Evolutionary conservation across 176 grass and related monocot species (phyloP).

Genomic region (Oryza rufipogon): DNA sequence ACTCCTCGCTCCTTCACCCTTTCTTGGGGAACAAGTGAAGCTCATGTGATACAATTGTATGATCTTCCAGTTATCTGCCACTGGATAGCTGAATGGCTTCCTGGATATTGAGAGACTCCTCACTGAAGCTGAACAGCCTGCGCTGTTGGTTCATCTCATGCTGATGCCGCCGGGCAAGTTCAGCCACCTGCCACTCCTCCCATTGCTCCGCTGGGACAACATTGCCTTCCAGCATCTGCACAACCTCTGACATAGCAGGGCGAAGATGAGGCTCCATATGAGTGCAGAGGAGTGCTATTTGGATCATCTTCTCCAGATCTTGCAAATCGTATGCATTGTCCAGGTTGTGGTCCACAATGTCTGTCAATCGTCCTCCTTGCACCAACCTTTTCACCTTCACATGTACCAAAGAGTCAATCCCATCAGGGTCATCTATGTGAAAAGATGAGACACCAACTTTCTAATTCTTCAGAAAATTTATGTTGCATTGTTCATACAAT

Average conservation of each 20-base stretch:
- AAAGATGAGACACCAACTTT: not conserved
- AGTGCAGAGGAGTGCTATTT: constrained; percentile 87
- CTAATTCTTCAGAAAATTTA: not conserved
- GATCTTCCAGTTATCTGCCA: constrained; percentile 56
- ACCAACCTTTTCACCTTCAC: constrained; percentile 64
- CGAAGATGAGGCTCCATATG: constrained; percentile 53
- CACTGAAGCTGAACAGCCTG: constrained; percentile 56
- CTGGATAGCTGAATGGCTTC: constrained; percentile 72
- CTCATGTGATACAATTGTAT: constrained; percentile 16
- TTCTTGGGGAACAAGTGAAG: constrained; percentile 25
- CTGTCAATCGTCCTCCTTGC: constrained; percentile 47
- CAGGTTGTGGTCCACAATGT: constrained; percentile 67
- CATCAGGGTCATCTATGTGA: constrained; percentile 33
- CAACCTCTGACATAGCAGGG: constrained; percentile 82
- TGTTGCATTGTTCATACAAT: not conserved
- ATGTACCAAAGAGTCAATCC: not conserved
- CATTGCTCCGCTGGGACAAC: constrained; percentile 51
- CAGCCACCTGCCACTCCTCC: constrained; percentile 74
- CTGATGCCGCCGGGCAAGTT: constrained; percentile 49
- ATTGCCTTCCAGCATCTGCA: constrained; percentile 81
- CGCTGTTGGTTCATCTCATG: constrained; percentile 63
- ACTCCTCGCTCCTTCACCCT: not conserved
- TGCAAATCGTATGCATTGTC: constrained; percentile 36
- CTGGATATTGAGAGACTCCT: constrained; percentile 61
- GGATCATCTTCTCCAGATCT: constrained; percentile 58